Evolutionary conservation across 345 rosid species (phyloP), one percentile per base, ranked within the genome.

Genomic region (Pugionium dolabratum): DNA sequence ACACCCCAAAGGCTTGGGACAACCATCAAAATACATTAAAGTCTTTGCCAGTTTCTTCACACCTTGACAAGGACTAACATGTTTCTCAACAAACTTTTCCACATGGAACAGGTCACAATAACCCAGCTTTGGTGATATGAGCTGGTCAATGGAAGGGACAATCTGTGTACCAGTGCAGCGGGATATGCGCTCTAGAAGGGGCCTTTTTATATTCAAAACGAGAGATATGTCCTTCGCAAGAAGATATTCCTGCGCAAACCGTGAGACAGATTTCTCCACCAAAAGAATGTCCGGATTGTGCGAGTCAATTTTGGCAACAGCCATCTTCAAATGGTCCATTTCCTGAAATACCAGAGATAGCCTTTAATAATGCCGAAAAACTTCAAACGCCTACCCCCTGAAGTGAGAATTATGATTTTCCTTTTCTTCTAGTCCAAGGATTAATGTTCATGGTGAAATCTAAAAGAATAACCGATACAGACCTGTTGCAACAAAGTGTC

Each of bases 311-410:
- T 87, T 90, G 35, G 96, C 83, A 74, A 90, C 97, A 57, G 97
- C 97, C 99, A 94, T 94, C 85, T 85, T 94, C 83, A 94, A 78
- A 73, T 94, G 97, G 53, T 94, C 99, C 96, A 83, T 94, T 88
- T 90, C 99, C 97, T 94, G 76, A 50, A 77, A 39, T 64, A 70
- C 47, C 70, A 58, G 18, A 73, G 18, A 78, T 18, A 72, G 50
- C 70, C 60, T 52, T 54, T 52, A 27, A 68, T 45, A 62, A 67
- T n/a, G 44, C 65, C 53, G 50, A 40, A 40, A 50, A 8, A 60
- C 11, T 57, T 62, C 31, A 62, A 42, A 39, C 27, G 41, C 54
- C 59, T 30, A 35, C 11, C 40, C 5, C 48, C 63, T 48, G 10
- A 37, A 51, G 57, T 55, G 54, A 11, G 27, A 67, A 31, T 11